Conservation (phyloP, 441 rosid species). For the Euphorbia schlechtendalii region DNA sequence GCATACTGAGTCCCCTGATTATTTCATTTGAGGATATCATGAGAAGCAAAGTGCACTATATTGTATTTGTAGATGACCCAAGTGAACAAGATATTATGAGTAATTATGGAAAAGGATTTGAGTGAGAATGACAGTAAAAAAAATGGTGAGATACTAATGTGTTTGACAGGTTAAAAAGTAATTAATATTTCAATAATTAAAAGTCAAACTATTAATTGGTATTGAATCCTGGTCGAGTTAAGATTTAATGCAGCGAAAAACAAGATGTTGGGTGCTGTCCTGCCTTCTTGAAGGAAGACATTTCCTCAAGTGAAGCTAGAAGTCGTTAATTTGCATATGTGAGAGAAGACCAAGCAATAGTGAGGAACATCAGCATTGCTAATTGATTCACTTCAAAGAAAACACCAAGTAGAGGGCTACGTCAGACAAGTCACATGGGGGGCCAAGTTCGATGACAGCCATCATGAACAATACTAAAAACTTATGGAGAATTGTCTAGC, state of each 20-base stretch:
- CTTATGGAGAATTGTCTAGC: neutral
- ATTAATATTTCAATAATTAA: neutral
- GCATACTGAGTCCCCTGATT: neutral
- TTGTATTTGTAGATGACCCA: neutral
- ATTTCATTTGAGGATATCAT: neutral
- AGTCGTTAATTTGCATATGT: neutral
- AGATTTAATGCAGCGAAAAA: neutral
- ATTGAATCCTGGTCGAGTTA: neutral
- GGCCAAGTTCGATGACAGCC: neutral
- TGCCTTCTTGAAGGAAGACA: neutral
- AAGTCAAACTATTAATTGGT: neutral
- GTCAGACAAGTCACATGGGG: neutral
- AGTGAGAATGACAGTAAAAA: neutral
- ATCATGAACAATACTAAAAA: neutral
- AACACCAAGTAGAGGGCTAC: neutral
- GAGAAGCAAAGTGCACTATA: neutral
- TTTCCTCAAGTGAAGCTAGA: slow-evolving; percentile 2
- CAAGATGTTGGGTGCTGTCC: neutral
- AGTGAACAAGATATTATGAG: neutral
- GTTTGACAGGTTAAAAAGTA: neutral
- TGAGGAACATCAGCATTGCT: neutral
- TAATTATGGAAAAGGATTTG: neutral
- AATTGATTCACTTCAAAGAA: neutral
- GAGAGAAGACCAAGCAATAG: neutral
- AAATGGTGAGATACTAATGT: neutral